Base-by-base conservation (phyloP, 306 rosid genomes). In the Carpinus viminea region DNA sequence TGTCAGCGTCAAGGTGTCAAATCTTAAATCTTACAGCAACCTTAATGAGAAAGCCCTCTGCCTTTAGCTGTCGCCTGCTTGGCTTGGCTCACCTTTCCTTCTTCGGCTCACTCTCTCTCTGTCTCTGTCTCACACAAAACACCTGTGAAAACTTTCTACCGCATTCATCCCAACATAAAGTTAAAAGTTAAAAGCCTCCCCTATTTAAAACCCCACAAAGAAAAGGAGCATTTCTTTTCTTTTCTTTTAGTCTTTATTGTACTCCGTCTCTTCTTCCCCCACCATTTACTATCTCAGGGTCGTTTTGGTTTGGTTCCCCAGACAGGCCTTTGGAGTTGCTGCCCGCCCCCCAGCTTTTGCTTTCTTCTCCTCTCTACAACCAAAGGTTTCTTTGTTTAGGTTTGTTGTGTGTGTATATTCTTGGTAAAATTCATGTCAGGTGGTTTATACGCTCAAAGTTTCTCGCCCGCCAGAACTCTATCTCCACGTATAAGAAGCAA, bases 401-500 rank as follows among this genome's bases (percentile, higher is more conserved):
- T 41, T 41, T 41, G 45, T 6, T 6, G 45, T n/a, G 54, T 74
- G 60, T 28, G 64, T 60, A 79, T 74, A n/a, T 68, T 64, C 72
- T 77, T 75, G 45, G 54, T 60, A 31, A 82, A 70, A 68, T 77
- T 81, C 28, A 85, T 88, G 85, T 88, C 89, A 54, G 82, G 78
- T 70, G 82, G 78, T 70, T 83, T 88, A 81, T 85, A 83, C 57
- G 80, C 85, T 62, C 91, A 80, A 28, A 78, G 80, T 78, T 70
- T 85, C 41, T 80, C 88, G 52, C 84, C 89, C 70, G 77, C 89
- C 56, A 88, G 89, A 79, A 80, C 81, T 65, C 72, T 78, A 78
- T 88, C 91, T 54, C 87, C 89, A 50, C 86, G 76, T 47, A 85
- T 85, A 48, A 88, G 91, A 81, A 73, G 43, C 82, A 78, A 73